These are phyloP conservation scores for Athelia sp. DNA, from an alignment of 1,284 basidiomycete genomes.

Conservation along the genomic window DNA sequence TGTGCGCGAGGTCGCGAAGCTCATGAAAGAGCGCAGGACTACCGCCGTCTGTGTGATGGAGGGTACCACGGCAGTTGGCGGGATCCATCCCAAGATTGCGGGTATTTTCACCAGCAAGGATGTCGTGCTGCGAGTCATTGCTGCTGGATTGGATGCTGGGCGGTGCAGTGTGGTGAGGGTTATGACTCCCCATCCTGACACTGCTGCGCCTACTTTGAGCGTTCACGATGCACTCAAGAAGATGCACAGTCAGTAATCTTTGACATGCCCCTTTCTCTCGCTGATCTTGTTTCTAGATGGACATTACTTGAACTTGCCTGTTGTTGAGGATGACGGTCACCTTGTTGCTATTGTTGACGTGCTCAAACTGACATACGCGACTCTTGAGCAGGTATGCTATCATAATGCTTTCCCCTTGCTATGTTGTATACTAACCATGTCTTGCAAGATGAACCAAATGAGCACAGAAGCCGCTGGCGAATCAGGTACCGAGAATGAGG, in stretches of 20 bases:
- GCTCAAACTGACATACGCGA: conserved; percentile 97
- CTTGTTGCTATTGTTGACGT: conserved; percentile 97
- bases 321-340: conserved; percentile 85
- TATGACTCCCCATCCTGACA: conserved; percentile 99
- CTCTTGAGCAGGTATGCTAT: conserved; percentile 84
- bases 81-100: conserved; percentile 70
- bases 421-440: conserved; percentile 3
- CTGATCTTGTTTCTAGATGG: conserved; percentile 55
- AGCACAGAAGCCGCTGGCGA: conserved; percentile 53
- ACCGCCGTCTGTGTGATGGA: conserved; percentile 99
- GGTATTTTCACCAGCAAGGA: conserved; percentile 99
- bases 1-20: conserved; percentile 91
- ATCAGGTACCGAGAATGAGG: conserved; percentile 56
- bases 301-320: conserved; percentile 97
- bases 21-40: conserved; percentile 96
- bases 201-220: conserved; percentile 85
- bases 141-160: conserved; percentile 92
- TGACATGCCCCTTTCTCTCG: conserved; percentile 4
- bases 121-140: conserved; percentile 95
- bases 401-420: background rate
- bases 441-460: conserved; percentile 82
- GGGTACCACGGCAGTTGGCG: conserved; percentile 33
- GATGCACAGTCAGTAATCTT: conserved; percentile 96
- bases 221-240: conserved; percentile 98
- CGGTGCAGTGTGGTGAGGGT: conserved; percentile 96